Evolutionary conservation across 2,329 filamentous ascomycete genomes (phyloP).

Genomic region (Colletotrichum filicis): DNA sequence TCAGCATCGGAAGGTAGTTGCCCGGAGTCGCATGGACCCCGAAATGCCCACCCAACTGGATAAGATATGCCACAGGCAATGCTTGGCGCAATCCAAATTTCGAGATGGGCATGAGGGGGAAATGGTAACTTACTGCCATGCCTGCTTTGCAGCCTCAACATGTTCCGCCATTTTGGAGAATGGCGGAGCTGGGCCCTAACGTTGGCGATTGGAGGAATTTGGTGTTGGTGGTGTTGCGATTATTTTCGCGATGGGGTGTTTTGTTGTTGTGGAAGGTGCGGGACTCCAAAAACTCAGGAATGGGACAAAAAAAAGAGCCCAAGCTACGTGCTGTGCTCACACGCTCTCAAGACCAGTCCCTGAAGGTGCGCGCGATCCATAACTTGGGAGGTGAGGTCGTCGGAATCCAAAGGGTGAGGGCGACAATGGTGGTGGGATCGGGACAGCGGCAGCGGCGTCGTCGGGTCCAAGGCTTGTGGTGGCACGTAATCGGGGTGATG

Average conservation of each 20-base stretch:
- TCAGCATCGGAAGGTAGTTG: constrained; percentile 26
- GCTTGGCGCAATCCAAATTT: background rate
- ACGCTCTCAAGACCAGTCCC: constrained; percentile 40
- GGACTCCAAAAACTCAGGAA: constrained; percentile 28
- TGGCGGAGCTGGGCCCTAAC: background rate
- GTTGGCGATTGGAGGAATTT: constrained; percentile 2
- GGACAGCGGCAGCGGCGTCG: background rate
- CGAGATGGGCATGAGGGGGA: background rate
- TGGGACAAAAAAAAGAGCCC: constrained; percentile 31
- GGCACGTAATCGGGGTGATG: constrained; percentile 33
- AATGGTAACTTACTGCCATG: constrained; percentile 50
- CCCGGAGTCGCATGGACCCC: constrained; percentile 1
- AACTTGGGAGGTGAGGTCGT: constrained; percentile 38
- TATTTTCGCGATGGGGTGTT: constrained; percentile 17
- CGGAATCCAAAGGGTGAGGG: constrained; percentile 13
- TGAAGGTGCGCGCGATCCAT: constrained; percentile 45
- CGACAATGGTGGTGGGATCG: constrained; percentile 32
- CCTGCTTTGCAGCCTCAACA: constrained; percentile 45
- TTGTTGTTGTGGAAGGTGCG: constrained; percentile 29
- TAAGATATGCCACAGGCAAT: background rate
- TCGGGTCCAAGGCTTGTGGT: constrained; percentile 32
- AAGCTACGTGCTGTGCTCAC: constrained; percentile 44
- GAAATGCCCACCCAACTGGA: background rate
- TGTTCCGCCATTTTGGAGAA: constrained; percentile 26
- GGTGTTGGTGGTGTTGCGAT: constrained; percentile 21